Base-by-base conservation (phyloP, 352 stramenopile species). In the Phytophthora megakarya region DNA sequence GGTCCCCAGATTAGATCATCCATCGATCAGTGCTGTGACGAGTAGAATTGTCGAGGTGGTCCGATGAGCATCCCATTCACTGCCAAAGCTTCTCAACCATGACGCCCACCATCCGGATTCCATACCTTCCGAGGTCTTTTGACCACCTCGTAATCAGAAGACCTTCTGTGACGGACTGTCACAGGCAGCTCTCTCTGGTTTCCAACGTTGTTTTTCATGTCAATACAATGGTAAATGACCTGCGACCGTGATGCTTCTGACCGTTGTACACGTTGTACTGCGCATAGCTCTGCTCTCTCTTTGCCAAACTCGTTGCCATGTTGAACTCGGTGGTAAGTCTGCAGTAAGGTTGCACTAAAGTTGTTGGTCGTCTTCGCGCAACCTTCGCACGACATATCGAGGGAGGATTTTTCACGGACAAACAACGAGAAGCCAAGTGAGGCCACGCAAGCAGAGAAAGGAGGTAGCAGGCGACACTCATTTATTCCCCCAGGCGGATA, bases 401-500 rank as follows among this genome's bases (percentile, higher is more conserved):
- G 67, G 62, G 63, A 61, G 56, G 56, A 69, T 72, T 75, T 72
- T 59, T 59, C 42, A 47, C 67, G 53, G 44, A 66, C 67, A 76
- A 65, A 76, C 64, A 73, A 76, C 69, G 38, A 75, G 35, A 67
- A 65, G 59, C 15, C 45, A 35, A 67, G 63, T 59, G 57, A 73
- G 48, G 39, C 68, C 63, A 73, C 53, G 51, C 50, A 70, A 75
- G 61, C 63, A 61, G 62, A 67, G 67, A 70, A 52, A 75, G 57
- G 43, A 70, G 40, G 40, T 52, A 71, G 50, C 43, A 65, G 54
- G 43, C 50, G 42, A 54, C 52, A 63, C 57, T 76, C 52, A 61
- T 56, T 70, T 62, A 61, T 62, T 67, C 54, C 43, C 56, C 56
- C 47, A 65, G 38, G 56, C 53, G 44, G 49, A 53, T 73, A 72